phyloP scores from a whole-genome alignment of 2,329 filamentous ascomycete species.

The Paradendryphiella salina region DNA sequence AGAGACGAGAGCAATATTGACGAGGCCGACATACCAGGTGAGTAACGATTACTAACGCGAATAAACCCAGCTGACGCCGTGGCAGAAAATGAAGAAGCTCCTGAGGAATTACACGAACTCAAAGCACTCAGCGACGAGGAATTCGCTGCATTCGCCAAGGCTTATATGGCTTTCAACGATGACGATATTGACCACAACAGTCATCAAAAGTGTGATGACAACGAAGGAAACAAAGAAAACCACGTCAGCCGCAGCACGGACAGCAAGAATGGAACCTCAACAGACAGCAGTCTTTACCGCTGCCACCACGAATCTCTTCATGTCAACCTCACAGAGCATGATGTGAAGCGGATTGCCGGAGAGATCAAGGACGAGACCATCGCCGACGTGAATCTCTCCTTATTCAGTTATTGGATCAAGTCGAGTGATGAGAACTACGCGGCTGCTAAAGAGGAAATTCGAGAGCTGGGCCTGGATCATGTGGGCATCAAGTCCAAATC shows the following conservation, averaged over 20 bases:
- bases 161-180: background rate
- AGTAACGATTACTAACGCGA: background rate
- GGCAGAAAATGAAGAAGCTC: background rate
- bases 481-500: slow-evolving; percentile 8
- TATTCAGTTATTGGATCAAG: slow-evolving; percentile 35
- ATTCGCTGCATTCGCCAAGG: background rate
- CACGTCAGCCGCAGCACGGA: background rate
- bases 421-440: slow-evolving; percentile 27
- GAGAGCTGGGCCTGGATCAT: slow-evolving; percentile 36
- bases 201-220: background rate
- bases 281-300: background rate
- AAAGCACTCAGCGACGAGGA: background rate
- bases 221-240: background rate
- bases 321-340: slow-evolving; percentile 13
- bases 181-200: background rate
- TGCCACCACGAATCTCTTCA: slow-evolving; percentile 11
- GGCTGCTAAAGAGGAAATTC: slow-evolving; percentile 28
- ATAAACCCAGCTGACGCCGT: background rate
- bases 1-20: background rate
- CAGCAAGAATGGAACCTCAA: background rate
- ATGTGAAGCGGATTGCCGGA: slow-evolving; percentile 16
- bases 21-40: background rate
- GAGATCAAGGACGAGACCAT: slow-evolving; percentile 33
- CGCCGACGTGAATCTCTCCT: slow-evolving; percentile 28
- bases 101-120: background rate